These are phyloP conservation scores for Candida orba DNA, from an alignment of 805 yeast genomes.

Conservation along the genomic window DNA sequence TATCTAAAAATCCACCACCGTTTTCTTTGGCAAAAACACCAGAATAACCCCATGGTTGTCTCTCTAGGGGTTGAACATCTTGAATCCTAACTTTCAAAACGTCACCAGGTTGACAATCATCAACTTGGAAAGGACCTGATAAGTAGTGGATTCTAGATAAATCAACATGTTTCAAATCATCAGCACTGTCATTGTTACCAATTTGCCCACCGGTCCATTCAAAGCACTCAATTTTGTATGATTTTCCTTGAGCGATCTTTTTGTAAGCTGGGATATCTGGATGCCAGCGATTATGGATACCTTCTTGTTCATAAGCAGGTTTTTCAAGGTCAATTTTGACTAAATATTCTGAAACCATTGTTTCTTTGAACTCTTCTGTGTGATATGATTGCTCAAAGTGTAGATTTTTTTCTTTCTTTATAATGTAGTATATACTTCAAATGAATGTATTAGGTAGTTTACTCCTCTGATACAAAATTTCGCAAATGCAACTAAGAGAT, in stretches of 20 bases:
- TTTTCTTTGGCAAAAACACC: constrained; percentile 42
- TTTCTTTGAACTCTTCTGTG: background rate
- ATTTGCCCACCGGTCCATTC: constrained; percentile 52
- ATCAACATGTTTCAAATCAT: constrained; percentile 40
- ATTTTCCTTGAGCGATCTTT: constrained; percentile 34
- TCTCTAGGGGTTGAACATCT: constrained; percentile 44
- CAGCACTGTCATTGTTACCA: constrained; percentile 39
- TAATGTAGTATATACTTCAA: too few species aligned
- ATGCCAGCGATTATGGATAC: constrained; percentile 47
- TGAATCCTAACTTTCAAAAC: constrained; percentile 41
- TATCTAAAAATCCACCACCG: constrained; percentile 45
- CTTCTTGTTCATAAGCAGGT: constrained; percentile 41
- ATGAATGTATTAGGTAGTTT: too few species aligned
- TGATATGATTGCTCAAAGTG: too few species aligned
- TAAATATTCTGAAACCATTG: constrained; percentile 8
- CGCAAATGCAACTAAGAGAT: too few species aligned
- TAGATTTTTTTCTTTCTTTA: too few species aligned
- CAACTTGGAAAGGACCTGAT: constrained; percentile 41
- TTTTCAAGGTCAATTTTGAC: constrained; percentile 33
- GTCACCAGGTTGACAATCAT: constrained; percentile 42
- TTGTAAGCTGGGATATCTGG: constrained; percentile 40
- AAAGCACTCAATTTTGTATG: constrained; percentile 41
- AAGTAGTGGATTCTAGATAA: constrained; percentile 39
- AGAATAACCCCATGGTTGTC: constrained; percentile 48
- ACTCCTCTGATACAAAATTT: too few species aligned